Conservation (phyloP, 805 yeast genomes). For the Candida tibetensis region DNA sequence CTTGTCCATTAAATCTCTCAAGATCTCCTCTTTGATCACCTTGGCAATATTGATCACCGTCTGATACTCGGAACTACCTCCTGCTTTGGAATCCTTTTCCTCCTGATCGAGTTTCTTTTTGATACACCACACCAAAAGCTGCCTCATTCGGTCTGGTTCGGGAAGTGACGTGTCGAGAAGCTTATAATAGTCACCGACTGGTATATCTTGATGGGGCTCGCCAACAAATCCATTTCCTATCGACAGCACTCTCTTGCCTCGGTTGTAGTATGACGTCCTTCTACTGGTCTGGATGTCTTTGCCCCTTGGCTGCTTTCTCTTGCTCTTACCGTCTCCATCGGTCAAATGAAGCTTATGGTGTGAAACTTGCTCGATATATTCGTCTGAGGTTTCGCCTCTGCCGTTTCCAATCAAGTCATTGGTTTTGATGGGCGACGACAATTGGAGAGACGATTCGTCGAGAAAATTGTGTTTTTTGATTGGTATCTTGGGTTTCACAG, state of each 20-base stretch:
- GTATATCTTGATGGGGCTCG: slow-evolving; percentile 62
- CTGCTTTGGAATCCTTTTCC: slow-evolving; percentile 13
- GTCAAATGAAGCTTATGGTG: slow-evolving; percentile 24
- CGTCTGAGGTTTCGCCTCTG: slow-evolving; percentile 19
- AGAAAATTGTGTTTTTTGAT: slow-evolving; percentile 13
- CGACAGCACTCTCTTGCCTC: slow-evolving; percentile 73
- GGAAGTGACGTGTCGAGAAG: slow-evolving; percentile 61
- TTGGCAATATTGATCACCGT: slow-evolving; percentile 53
- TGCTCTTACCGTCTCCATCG: slow-evolving; percentile 14
- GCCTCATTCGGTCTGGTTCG: slow-evolving; percentile 72
- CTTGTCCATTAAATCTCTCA: slow-evolving; percentile 58
- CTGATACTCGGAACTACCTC: slow-evolving; percentile 29
- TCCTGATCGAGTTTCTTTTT: slow-evolving; percentile 44
- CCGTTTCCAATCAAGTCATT: no score
- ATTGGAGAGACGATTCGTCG: slow-evolving; percentile 11
- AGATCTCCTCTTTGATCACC: slow-evolving; percentile 60
- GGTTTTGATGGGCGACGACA: slow-evolving; percentile 9
- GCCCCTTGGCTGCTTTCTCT: slow-evolving; percentile 12
- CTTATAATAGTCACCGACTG: slow-evolving; percentile 54
- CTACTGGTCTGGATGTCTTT: slow-evolving; percentile 30
- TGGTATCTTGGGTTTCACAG: slow-evolving; percentile 2
- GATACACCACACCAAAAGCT: slow-evolving; percentile 65
- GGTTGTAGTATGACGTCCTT: slow-evolving; percentile 49
- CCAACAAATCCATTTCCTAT: slow-evolving; percentile 71
- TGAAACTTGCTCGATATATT: slow-evolving; percentile 30